These are phyloP conservation scores for Pyricularia sp. DNA, from an alignment of 2,329 filamentous ascomycete genomes.

Conservation along the genomic window DNA sequence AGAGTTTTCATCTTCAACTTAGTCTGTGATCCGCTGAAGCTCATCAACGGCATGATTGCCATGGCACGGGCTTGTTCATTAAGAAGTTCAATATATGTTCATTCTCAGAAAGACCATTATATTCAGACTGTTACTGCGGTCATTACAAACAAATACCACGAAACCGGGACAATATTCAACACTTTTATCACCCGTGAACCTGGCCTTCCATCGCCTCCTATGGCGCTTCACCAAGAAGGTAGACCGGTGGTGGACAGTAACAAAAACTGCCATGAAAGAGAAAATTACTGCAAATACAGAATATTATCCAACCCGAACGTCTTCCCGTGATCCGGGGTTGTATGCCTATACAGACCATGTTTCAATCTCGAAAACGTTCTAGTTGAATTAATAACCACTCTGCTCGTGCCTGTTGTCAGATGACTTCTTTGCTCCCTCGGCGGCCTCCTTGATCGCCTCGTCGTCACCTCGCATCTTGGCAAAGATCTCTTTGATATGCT, in stretches of 20 bases:
- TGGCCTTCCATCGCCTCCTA: background rate
- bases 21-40: no score
- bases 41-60: no score
- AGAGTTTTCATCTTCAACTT: no score
- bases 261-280: background rate
- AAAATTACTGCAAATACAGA: background rate
- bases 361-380: background rate
- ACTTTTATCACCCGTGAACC: background rate
- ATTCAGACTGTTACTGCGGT: background rate
- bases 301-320: background rate
- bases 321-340: background rate
- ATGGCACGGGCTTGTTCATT: background rate
- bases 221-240: background rate
- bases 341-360: background rate
- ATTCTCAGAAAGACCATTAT: background rate
- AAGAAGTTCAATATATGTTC: background rate
- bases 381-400: constrained; percentile 34
- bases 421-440: constrained; percentile 36
- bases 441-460: constrained; percentile 56
- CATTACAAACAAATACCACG: background rate
- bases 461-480: constrained; percentile 88
- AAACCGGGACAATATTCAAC: background rate
- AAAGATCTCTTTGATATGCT: constrained; percentile 96
- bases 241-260: background rate
- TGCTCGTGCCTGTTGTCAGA: constrained; percentile 38